Evolutionary conservation across 176 grass and related monocot species (phyloP).

Genomic region (Avena eriantha): DNA sequence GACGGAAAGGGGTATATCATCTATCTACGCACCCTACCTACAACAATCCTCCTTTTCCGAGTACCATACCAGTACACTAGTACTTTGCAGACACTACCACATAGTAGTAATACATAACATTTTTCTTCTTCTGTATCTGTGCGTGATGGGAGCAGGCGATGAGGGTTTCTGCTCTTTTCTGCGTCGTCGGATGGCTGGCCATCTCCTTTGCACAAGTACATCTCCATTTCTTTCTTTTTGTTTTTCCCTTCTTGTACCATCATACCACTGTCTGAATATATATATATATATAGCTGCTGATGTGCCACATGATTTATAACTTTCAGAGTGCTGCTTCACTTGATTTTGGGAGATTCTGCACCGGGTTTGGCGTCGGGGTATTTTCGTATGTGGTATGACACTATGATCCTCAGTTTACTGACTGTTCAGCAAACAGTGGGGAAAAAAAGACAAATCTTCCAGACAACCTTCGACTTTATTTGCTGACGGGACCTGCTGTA

Average conservation of each 20-base stretch:
- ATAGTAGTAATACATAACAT: not conserved
- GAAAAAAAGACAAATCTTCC: not conserved
- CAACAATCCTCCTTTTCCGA: not conserved
- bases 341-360: conserved; percentile 56
- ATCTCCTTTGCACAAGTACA: conserved; percentile 58
- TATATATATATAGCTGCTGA: not conserved
- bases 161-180: conserved; percentile 60
- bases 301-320: not conserved
- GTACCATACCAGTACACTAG: not conserved
- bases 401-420: not conserved
- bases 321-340: conserved; percentile 52
- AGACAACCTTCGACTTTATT: too few relatives aligned
- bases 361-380: conserved; percentile 59
- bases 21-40: not conserved
- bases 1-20: conserved; percentile 63
- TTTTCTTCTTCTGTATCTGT: not conserved
- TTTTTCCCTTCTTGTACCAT: not conserved
- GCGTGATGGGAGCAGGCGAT: conserved; percentile 53
- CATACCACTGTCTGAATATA: not conserved
- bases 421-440: not conserved
- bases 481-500: not conserved
- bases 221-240: not conserved
- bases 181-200: conserved; percentile 58
- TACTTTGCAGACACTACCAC: not conserved
- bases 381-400: conserved; percentile 64